Evolutionary conservation across 768 basidiomycete species (phyloP).

Genomic region (Psilocybe cyanescens): DNA sequence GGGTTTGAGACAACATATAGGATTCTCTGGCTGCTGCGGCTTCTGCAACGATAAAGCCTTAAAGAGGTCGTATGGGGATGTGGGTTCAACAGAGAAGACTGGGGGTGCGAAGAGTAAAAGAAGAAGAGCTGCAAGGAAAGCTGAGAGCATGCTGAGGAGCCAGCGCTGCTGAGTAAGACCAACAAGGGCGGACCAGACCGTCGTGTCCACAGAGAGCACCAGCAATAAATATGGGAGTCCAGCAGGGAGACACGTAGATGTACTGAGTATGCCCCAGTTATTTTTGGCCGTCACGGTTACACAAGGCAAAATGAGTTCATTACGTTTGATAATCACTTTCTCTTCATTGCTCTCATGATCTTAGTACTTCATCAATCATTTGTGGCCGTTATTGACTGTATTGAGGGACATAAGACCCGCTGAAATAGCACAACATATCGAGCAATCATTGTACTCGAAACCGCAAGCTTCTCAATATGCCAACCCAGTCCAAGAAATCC

Average conservation of each 20-base stretch:
- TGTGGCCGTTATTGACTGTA: background rate
- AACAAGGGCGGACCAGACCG: background rate
- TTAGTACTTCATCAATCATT: background rate
- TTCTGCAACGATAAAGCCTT: slow-evolving; percentile 53
- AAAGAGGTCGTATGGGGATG: slow-evolving; percentile 61
- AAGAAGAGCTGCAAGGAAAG: slow-evolving; percentile 36
- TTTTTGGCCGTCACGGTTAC: slow-evolving; percentile 8
- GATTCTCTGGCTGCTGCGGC: slow-evolving; percentile 55
- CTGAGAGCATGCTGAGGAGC: slow-evolving; percentile 19
- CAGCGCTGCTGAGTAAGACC: background rate
- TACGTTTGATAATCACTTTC: background rate
- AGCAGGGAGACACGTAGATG: slow-evolving; percentile 15
- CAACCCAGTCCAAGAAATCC: no score
- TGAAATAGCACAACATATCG: background rate
- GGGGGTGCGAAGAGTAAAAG: slow-evolving; percentile 41
- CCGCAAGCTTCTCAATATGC: no score
- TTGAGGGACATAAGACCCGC: background rate
- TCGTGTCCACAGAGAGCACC: background rate
- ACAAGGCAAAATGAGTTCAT: background rate
- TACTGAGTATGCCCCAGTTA: slow-evolving; percentile 5
- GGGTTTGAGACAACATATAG: slow-evolving; percentile 72
- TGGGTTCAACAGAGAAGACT: slow-evolving; percentile 31
- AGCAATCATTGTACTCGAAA: no score
- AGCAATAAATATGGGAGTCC: background rate
- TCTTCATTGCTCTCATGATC: background rate